Base-by-base conservation (phyloP, 495 filamentous ascomycete species). In the Tuber magnatum region DNA sequence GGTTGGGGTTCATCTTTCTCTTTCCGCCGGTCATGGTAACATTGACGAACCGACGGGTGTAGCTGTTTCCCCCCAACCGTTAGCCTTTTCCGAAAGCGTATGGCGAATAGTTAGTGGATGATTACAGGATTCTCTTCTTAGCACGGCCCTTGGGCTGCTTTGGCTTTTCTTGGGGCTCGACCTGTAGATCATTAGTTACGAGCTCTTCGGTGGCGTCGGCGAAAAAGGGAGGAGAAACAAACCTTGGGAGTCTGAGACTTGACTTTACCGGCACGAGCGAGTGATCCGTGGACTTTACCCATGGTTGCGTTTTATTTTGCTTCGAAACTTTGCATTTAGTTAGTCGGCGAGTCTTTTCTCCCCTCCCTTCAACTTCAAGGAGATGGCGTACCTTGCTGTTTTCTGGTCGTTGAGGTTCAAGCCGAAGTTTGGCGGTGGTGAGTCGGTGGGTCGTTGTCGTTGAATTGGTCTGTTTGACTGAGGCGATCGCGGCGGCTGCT, bases 11-110 rank as follows among this genome's bases (percentile, higher is more conserved):
- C 88, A 90, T 90, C 94, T 98, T 98, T 86, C 95, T 89, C 94
- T 99, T 99, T 86, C 95, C 95, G 86, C 95, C 95, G 75, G 95
- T 97, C 90, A 97, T 88, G 82, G 93, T 97, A 84, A 99, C 94
- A 88, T 98, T 99, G 80, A 99, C 96, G 89, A 99, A 99, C 81
- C 95, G 94, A 85, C 95, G 92, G 81, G 94, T 98, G 89, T 99
- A 99, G 82, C 93, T 98, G 89, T 97, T 97, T 71, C 69, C 39
- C 51, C 69, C 70, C 43, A 42, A 28, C 18, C 65, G 32, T 24
- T 35, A 22, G 68, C 28, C 24, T 46, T 39, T 32, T 41, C 38
- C 14, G 22, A 39, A 41, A 42, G 18, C 24, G n/a, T 46, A 14
- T 24, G 38, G 38, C 28, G 71, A 51, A 43, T 51, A 20, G 35